Conservation (phyloP, 805 yeast species). For the Saturnispora ahearnii region DNA sequence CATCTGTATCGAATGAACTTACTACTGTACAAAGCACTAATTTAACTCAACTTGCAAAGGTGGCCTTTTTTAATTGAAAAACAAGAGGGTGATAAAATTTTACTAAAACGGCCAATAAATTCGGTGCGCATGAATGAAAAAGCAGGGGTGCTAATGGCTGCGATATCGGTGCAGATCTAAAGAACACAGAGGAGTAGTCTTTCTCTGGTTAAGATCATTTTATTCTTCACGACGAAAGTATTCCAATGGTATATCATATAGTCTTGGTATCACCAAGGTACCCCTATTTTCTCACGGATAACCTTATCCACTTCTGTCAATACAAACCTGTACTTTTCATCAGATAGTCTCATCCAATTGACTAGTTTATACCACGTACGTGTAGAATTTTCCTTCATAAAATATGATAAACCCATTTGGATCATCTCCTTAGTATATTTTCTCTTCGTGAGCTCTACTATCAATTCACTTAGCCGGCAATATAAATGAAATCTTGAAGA, state of each 20-base stretch:
- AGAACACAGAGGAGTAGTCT: not conserved
- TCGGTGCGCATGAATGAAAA: not conserved
- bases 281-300: not conserved
- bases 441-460: not conserved
- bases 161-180: not conserved
- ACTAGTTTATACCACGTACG: constrained; percentile 5
- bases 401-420: not conserved
- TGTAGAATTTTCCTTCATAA: not conserved
- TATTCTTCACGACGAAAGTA: not conserved
- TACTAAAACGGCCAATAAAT: not conserved
- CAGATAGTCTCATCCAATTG: constrained; percentile 3
- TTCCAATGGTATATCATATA: not conserved
- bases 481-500: constrained; percentile 1
- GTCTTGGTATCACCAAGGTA: not conserved
- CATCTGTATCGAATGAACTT: not conserved
- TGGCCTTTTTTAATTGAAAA: not conserved
- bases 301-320: not conserved
- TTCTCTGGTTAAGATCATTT: not conserved
- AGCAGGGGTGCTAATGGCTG: not conserved
- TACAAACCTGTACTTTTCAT: not conserved
- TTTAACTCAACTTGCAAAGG: not conserved
- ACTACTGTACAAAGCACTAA: not conserved
- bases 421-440: not conserved
- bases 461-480: constrained; percentile 1
- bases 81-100: not conserved